Evolutionary conservation across 345 rosid genomes (phyloP), one percentile per base, ranked within the genome.

Genomic region (Murraya koenigii): DNA sequence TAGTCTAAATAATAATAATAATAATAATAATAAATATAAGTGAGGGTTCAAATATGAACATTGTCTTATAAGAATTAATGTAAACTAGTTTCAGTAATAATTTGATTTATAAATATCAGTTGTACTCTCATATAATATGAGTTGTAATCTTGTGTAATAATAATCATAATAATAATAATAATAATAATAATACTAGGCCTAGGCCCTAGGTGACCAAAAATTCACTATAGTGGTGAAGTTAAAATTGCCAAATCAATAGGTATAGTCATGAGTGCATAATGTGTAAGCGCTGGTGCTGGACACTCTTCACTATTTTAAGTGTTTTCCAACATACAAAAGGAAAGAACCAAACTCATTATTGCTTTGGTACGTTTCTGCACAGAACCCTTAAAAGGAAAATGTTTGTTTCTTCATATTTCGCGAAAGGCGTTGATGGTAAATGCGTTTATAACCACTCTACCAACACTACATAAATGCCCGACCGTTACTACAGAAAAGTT

Each of bases 371-470:
- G 49, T 79, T 76, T 56, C 64, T 56, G 47, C 80, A 41, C 58
- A 71, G 35, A 33, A 11, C 23, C 49, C 69, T 35, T 39, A 13
- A 33, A 55, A 59, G 68, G 70, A 47, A 66, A 22, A 41, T 71
- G 78, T 41, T 72, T 60, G 76, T 36, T 49, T 75, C 33, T 74
- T 74, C 66, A 71, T 58, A 20, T 58, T 32, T 59, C 17, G 82
- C 33, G 30, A 66, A 62, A 49, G 36, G 70, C 80, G 78, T 72
- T 67, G 71, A 80, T 75, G 78, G 77, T 54, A 52, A 80, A 66
- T 56, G 72, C 23, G 33, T 33, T 60, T 49, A 66, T 69, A 77
- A 49, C 74, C 36, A 66, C 80, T 71, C 71, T 30, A 35, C 59
- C 73, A 68, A 28, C 47, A 59, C 65, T 26, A 25, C 81, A 67